These are phyloP conservation scores for Ascoidea rubescens DNA, from an alignment of 805 yeast genomes.

Conservation along the genomic window DNA sequence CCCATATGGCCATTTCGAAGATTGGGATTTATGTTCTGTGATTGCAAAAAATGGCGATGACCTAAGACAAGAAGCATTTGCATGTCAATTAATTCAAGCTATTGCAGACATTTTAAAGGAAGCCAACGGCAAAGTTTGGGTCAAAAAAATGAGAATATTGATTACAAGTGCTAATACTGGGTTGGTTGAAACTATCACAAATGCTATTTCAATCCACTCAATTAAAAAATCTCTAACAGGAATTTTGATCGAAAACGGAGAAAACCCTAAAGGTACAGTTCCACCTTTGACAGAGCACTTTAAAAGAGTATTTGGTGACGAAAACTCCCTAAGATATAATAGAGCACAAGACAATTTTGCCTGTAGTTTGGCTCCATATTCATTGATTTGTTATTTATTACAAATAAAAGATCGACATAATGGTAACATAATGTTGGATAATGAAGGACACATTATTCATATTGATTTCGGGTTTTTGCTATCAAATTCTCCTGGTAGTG, in stretches of 20 bases:
- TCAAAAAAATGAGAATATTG: constrained; percentile 81
- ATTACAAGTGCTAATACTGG: constrained; percentile 88
- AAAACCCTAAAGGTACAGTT: constrained; percentile 55
- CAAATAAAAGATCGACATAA: constrained; percentile 95
- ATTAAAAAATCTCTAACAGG: constrained; percentile 86
- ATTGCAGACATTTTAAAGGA: constrained; percentile 76
- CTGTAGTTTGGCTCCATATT: constrained; percentile 78
- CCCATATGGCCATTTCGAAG: constrained; percentile 69
- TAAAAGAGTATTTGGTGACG: constrained; percentile 56
- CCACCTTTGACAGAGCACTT: constrained; percentile 74
- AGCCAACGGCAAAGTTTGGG: constrained; percentile 69
- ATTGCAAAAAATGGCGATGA: constrained; percentile 96
- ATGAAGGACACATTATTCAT: constrained; percentile 88
- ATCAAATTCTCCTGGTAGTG: constrained; percentile 92
- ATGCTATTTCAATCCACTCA: constrained; percentile 88
- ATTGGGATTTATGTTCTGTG: constrained; percentile 93
- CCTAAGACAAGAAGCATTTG: constrained; percentile 93
- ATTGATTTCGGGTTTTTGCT: constrained; percentile 91
- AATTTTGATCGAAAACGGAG: constrained; percentile 50
- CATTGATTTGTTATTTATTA: constrained; percentile 75
- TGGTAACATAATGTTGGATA: constrained; percentile 94
- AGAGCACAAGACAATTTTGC: constrained; percentile 81
- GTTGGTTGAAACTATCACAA: constrained; percentile 88
- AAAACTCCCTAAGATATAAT: constrained; percentile 36
- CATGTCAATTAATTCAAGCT: constrained; percentile 83